A percentile compares a stretch with the other conserved stretches of the same genome.
Conservation (phyloP, 2,329 filamentous ascomycete genomes). For the Hypomyces perniciosus region DNA sequence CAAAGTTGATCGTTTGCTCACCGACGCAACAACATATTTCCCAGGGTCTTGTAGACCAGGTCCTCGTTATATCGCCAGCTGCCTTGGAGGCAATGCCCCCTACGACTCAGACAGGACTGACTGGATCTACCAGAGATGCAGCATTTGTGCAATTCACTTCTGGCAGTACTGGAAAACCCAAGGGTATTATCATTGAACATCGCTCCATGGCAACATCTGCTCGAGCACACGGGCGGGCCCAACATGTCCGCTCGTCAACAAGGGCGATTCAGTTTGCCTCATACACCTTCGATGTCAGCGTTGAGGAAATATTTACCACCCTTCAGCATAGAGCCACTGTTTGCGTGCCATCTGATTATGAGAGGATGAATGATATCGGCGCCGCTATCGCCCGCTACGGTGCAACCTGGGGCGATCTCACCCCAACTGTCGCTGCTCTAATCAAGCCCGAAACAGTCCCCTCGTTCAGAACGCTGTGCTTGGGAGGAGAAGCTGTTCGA, state of each 20-base stretch:
- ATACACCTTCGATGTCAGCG: slow-evolving; percentile 14
- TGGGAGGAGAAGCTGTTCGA: not conserved
- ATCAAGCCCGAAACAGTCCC: not conserved
- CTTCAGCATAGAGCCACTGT: slow-evolving; percentile 4
- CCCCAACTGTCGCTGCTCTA: not conserved
- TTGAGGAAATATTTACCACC: slow-evolving; percentile 11
- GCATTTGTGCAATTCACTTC: slow-evolving; percentile 15
- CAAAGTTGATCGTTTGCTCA: not conserved
- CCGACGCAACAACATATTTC: too few relatives aligned
- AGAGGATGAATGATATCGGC: slow-evolving; percentile 11
- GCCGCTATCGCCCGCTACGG: slow-evolving; percentile 1
- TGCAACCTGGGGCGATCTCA: not conserved
- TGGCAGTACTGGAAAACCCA: slow-evolving; percentile 17
- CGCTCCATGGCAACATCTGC: too few relatives aligned
- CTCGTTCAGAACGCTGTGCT: not conserved
- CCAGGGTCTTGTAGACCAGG: too few relatives aligned
- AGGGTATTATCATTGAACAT: slow-evolving; percentile 17
- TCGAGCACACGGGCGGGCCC: not conserved
- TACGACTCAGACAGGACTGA: too few relatives aligned
- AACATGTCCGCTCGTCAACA: not conserved
- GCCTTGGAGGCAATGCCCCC: too few relatives aligned
- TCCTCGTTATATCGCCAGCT: too few relatives aligned
- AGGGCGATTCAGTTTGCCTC: slow-evolving; percentile 12
- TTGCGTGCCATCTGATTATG: slow-evolving; percentile 14
- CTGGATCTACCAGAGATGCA: too few relatives aligned